Conservation (phyloP, 1,284 basidiomycete genomes). For the Puccinia novopanici region DNA sequence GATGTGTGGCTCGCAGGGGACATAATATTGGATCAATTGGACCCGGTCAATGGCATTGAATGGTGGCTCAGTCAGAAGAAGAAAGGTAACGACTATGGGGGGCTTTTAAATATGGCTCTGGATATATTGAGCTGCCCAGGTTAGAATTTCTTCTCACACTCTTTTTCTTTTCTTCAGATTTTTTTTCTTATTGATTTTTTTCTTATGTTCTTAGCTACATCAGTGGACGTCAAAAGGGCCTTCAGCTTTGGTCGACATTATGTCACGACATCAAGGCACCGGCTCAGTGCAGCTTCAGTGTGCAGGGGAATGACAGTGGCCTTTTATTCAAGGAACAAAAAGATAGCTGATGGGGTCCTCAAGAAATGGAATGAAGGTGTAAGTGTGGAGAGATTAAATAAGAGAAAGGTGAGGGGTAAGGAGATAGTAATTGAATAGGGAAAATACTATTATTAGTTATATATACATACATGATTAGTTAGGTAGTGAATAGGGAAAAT, state of each 20-base stretch:
- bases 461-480: neutral
- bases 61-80: neutral
- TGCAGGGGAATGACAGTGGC: slow-evolving; percentile 13
- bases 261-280: neutral
- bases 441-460: neutral
- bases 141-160: neutral
- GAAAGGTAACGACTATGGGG: neutral
- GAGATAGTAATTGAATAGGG: neutral
- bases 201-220: neutral
- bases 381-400: neutral
- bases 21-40: neutral
- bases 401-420: slow-evolving; percentile 7
- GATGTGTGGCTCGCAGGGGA: neutral
- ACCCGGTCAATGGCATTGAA: neutral
- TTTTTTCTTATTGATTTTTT: neutral
- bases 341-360: neutral
- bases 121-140: slow-evolving; percentile 23
- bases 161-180: neutral
- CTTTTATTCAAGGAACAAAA: slow-evolving; percentile 12
- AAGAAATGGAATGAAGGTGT: neutral
- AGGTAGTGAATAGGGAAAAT: neutral
- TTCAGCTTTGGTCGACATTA: slow-evolving; percentile 9
- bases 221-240: neutral
- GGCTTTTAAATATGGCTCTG: slow-evolving; percentile 2
- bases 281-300: neutral